These are phyloP conservation scores for Trichophyton benhamiae DNA, from an alignment of 2,329 filamentous ascomycete species.

Conservation along the genomic window DNA sequence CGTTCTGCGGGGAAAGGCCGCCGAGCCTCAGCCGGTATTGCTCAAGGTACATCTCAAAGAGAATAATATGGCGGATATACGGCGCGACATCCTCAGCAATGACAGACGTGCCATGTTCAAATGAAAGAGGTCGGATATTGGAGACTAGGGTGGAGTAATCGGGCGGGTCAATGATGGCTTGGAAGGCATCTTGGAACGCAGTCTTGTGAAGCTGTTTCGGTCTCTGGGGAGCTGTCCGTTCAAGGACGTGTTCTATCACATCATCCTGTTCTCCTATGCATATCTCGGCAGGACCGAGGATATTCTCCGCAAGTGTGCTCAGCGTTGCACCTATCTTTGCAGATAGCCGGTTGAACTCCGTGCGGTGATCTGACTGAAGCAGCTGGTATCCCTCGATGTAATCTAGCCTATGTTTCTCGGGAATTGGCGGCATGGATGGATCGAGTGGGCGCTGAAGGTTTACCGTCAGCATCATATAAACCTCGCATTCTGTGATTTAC, in stretches of 20 bases:
- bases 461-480: conserved; percentile 6
- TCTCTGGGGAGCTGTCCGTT: conserved; percentile 15
- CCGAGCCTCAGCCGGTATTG: conserved; percentile 52
- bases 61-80: conserved; percentile 74
- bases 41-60: conserved; percentile 60
- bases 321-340: conserved; percentile 25
- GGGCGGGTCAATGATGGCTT: conserved; percentile 36
- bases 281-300: conserved; percentile 11
- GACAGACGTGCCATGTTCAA: conserved; percentile 57
- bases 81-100: conserved; percentile 72
- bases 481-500: background rate
- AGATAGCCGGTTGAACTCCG: conserved; percentile 34
- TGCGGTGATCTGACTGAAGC: conserved; percentile 39
- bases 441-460: conserved; percentile 44
- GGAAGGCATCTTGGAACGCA: conserved; percentile 39
- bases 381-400: conserved; percentile 44
- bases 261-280: conserved; percentile 16
- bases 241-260: conserved; percentile 22
- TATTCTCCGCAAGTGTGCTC: conserved; percentile 20
- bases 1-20: conserved; percentile 50
- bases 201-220: conserved; percentile 21
- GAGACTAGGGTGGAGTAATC: conserved; percentile 23
- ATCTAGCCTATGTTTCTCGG: conserved; percentile 41
- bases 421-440: conserved; percentile 47
- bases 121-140: conserved; percentile 48